Conservation (phyloP, 23 red algal species). For the Gracilaria gracilis region DNA sequence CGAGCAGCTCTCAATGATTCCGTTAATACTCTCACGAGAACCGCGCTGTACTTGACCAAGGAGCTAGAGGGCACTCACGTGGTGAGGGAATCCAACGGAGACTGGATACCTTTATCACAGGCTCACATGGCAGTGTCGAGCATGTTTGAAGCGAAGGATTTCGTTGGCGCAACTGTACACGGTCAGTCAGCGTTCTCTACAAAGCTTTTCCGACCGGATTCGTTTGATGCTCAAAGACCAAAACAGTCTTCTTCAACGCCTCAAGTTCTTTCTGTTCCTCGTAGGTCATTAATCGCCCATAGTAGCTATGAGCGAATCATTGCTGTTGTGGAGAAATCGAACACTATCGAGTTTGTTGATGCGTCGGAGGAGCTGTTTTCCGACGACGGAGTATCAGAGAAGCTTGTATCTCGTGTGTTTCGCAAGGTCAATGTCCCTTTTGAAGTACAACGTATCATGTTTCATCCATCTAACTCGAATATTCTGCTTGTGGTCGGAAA, state of each 20-base stretch:
- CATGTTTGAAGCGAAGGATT: not conserved
- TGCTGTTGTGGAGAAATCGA: constrained; percentile 38
- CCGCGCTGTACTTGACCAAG: constrained; percentile 6
- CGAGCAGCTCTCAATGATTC: constrained; percentile 22
- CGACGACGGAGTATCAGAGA: not conserved
- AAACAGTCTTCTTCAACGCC: not conserved
- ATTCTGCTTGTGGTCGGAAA: constrained; percentile 48
- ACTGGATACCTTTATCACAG: not conserved
- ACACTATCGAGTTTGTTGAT: constrained; percentile 48
- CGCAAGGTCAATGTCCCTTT: constrained; percentile 27
- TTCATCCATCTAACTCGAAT: constrained; percentile 61
- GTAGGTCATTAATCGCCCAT: constrained; percentile 38
- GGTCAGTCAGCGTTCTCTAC: constrained; percentile 8
- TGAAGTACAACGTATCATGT: constrained; percentile 19
- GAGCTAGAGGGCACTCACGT: constrained; percentile 16
- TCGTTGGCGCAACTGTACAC: not conserved
- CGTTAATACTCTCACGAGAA: constrained; percentile 7
- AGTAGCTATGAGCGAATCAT: constrained; percentile 19
- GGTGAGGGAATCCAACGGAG: not conserved
- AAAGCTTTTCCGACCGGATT: constrained; percentile 4
- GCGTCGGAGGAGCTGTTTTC: constrained; percentile 23
- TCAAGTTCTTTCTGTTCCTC: not conserved
- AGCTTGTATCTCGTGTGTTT: constrained; percentile 3
- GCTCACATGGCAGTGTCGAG: not conserved
- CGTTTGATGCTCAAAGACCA: not conserved